These are phyloP conservation scores for Acer campestre DNA, from an alignment of 345 rosid species.

Conservation along the genomic window DNA sequence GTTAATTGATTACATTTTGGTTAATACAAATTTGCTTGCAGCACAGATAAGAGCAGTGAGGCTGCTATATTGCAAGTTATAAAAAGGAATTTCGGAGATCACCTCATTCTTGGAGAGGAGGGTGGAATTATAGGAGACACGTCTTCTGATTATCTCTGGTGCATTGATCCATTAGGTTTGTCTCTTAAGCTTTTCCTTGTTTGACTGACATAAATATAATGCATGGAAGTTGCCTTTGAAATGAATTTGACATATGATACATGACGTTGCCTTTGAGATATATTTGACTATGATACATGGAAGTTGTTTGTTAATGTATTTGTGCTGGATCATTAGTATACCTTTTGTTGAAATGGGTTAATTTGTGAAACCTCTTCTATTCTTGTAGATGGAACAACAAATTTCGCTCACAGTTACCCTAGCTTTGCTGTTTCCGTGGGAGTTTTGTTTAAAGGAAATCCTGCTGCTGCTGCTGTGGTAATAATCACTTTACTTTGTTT, in stretches of 20 bases:
- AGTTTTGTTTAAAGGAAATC: conserved; percentile 78
- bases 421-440: conserved; percentile 98
- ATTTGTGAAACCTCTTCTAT: conserved; percentile 5
- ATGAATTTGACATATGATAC: not conserved
- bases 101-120: conserved; percentile 96
- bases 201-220: too few relatives aligned
- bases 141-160: conserved; percentile 92
- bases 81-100: conserved; percentile 70
- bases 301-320: not conserved
- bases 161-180: conserved; percentile 95
- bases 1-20: not conserved
- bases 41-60: conserved; percentile 93
- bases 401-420: conserved; percentile 95
- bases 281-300: not conserved
- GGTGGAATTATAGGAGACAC: conserved; percentile 87
- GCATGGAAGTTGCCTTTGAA: not conserved
- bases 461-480: conserved; percentile 96
- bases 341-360: not conserved
- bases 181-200: conserved; percentile 14
- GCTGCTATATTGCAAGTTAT: conserved; percentile 85
- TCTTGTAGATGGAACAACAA: conserved; percentile 87
- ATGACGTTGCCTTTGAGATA: not conserved
- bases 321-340: not conserved
- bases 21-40: conserved; percentile 40
- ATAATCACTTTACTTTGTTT: not conserved